Evolutionary conservation across 768 basidiomycete genomes (phyloP).

Genomic region (Lentinula guzmanii): DNA sequence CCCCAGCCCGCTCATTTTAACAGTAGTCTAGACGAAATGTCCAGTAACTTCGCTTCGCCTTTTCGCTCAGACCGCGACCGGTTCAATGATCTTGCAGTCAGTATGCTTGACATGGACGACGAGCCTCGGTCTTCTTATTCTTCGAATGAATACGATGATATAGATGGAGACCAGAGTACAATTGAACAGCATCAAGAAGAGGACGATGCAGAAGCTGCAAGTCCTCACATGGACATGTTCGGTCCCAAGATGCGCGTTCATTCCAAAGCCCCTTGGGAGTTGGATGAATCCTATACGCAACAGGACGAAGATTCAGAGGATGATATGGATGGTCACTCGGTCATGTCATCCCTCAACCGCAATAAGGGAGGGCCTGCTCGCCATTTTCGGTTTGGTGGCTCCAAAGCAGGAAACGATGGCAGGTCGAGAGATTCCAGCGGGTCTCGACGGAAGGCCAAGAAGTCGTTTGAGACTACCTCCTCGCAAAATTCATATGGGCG

Average conservation of each 20-base stretch:
- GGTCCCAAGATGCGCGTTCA: conserved; percentile 85
- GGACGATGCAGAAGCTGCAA: conserved; percentile 38
- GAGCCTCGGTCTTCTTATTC: conserved; percentile 34
- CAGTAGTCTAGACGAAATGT: conserved; percentile 8
- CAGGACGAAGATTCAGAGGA: conserved; percentile 45
- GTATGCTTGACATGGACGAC: conserved; percentile 55
- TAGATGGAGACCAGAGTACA: conserved; percentile 24
- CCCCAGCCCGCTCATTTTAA: conserved; percentile 27
- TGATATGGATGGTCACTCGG: conserved; percentile 21
- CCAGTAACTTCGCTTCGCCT: conserved; percentile 4
- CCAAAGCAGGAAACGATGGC: conserved; percentile 28
- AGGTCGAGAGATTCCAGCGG: conserved; percentile 61
- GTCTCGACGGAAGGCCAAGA: conserved; percentile 44
- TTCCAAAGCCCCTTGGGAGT: conserved; percentile 79
- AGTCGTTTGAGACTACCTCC: conserved; percentile 54
- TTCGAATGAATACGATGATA: conserved; percentile 20
- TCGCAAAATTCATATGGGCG: conserved; percentile 45
- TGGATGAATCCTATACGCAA: conserved; percentile 40
- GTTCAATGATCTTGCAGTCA: conserved; percentile 40
- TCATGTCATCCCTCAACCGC: conserved; percentile 15
- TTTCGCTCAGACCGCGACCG: conserved; percentile 28
- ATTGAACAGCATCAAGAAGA: conserved; percentile 31
- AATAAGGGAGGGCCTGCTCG: conserved; percentile 11
- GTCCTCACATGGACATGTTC: conserved; percentile 59
- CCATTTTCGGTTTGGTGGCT: conserved; percentile 34